Evolutionary conservation across 1,139 yeast genomes (phyloP).

Genomic region (Geotrichum armillariae): DNA sequence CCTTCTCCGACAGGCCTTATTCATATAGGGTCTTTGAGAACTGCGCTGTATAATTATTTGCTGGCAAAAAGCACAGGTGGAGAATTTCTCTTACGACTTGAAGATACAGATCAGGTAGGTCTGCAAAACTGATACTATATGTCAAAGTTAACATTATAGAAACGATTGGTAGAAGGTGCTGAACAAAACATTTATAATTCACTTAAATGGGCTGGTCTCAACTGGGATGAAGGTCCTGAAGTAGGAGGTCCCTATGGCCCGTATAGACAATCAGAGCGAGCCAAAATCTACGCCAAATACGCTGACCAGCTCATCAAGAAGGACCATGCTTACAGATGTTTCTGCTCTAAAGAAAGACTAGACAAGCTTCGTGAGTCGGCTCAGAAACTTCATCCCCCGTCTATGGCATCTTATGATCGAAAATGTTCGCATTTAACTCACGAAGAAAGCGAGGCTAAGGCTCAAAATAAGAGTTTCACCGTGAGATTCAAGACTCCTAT

Average conservation of each 20-base stretch:
- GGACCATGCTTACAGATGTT: constrained; percentile 83
- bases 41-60: constrained; percentile 87
- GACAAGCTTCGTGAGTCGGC: constrained; percentile 70
- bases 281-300: constrained; percentile 59
- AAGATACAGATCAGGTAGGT: constrained; percentile 76
- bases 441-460: constrained; percentile 44
- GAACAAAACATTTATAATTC: constrained; percentile 77
- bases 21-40: constrained; percentile 88
- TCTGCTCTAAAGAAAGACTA: constrained; percentile 80
- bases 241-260: constrained; percentile 72
- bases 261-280: constrained; percentile 80
- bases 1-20: constrained; percentile 97
- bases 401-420: constrained; percentile 89
- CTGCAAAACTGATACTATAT: background rate
- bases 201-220: constrained; percentile 72
- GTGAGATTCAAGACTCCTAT: constrained; percentile 60
- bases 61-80: constrained; percentile 82
- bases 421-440: constrained; percentile 54
- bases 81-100: constrained; percentile 74
- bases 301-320: constrained; percentile 55
- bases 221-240: constrained; percentile 79
- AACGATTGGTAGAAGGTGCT: constrained; percentile 75
- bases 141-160: constrained; percentile 30
- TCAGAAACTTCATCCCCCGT: constrained; percentile 73
- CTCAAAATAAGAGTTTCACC: constrained; percentile 38